phyloP scores from a whole-genome alignment of 176 grass and related monocot species.

The Paspalum vaginatum region DNA sequence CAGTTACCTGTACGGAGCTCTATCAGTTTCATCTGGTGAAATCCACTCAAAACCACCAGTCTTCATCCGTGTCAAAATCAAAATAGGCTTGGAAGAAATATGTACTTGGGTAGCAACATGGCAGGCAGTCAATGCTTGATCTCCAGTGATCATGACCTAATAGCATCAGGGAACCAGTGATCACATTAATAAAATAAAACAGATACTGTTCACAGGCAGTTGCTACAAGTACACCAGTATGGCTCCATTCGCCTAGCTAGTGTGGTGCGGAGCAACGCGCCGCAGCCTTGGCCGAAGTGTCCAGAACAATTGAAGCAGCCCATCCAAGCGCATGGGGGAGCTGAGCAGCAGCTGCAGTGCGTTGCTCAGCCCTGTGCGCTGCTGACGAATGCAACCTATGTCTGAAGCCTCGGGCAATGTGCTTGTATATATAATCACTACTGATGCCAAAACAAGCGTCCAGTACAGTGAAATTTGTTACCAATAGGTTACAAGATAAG shows the following conservation, averaged over 20 bases:
- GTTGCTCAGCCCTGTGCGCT: too few species aligned
- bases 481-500: neutral
- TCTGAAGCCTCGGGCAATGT: slow-evolving; percentile 7
- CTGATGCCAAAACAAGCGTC: neutral
- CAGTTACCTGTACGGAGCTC: slow-evolving; percentile 72
- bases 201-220: slow-evolving; percentile 9
- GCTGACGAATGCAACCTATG: neutral
- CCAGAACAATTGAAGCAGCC: too few species aligned
- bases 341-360: too few species aligned
- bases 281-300: too few species aligned
- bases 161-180: slow-evolving; percentile 38
- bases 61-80: slow-evolving; percentile 73
- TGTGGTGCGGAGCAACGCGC: too few species aligned
- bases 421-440: neutral
- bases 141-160: slow-evolving; percentile 98
- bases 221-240: slow-evolving; percentile 6
- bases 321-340: too few species aligned
- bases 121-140: slow-evolving; percentile 96
- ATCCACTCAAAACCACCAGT: slow-evolving; percentile 77
- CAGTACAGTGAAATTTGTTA: neutral
- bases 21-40: slow-evolving; percentile 94
- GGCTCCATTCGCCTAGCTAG: too few species aligned
- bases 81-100: slow-evolving; percentile 75
- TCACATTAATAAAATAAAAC: slow-evolving; percentile 39
- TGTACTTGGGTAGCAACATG: slow-evolving; percentile 96